Conservation (phyloP, 768 basidiomycete species). For the Multifurca ochricompacta region DNA sequence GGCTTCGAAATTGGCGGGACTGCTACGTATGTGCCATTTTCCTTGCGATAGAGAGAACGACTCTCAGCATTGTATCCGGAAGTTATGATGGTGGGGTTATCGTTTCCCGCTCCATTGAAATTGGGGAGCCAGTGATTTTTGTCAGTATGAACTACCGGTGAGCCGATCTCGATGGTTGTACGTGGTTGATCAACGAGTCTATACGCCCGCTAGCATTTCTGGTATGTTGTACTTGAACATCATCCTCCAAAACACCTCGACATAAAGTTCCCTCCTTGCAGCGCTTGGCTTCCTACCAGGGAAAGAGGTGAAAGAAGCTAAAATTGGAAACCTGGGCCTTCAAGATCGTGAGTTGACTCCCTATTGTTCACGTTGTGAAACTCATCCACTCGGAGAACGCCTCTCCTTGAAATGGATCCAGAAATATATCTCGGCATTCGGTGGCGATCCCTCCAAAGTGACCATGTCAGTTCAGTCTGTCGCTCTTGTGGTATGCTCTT, state of each 20-base stretch:
- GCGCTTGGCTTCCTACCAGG: conserved; percentile 18
- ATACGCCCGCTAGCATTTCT: background rate
- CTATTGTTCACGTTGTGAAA: background rate
- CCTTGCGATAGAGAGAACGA: background rate
- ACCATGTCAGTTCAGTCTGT: conserved; percentile 21
- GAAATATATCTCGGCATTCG: conserved; percentile 34
- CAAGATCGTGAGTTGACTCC: conserved; percentile 16
- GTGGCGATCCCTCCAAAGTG: conserved; percentile 33
- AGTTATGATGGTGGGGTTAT: conserved; percentile 14
- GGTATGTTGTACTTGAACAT: background rate
- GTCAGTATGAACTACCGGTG: conserved; percentile 21
- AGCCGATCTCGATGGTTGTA: background rate
- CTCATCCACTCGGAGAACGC: conserved; percentile 23
- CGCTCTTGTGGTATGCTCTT: background rate
- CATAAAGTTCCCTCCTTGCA: background rate
- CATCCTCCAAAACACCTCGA: background rate
- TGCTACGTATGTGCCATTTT: conserved; percentile 4
- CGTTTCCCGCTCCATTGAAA: conserved; percentile 11
- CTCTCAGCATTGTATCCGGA: background rate
- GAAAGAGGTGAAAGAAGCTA: conserved; percentile 17
- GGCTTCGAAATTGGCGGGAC: conserved; percentile 20
- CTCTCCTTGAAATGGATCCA: conserved; percentile 36
- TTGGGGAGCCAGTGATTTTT: conserved; percentile 14
- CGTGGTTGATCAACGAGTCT: background rate
- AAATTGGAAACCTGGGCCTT: conserved; percentile 18